Evolutionary conservation across 768 basidiomycete species (phyloP), one percentile per base, ranked within the genome.

Genomic region (Pulveroboletus ravenelii): DNA sequence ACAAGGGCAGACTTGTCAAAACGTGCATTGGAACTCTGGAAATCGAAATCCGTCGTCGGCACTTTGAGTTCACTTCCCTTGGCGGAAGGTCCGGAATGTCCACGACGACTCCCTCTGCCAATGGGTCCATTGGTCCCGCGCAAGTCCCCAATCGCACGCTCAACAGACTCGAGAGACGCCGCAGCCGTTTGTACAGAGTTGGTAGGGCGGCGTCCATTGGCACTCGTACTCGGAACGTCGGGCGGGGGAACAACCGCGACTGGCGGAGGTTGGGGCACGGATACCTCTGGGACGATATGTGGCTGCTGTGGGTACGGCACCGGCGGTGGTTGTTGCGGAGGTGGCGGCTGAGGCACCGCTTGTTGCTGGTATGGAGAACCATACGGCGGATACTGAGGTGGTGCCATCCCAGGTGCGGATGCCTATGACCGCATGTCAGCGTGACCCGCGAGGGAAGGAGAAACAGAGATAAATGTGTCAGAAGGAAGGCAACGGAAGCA

Each of bases 1-100:
- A 66, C 71, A 35, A 82, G 50, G 13, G 84, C 78, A 10, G 79
- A 71, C 66, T 92, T 91, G 71, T 91, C 87, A 58, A 93, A 93
- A 46, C 81, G 81, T 3, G 85, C 85, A 57, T 92, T 93, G 48
- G 80, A 79, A 49, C 75, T 76, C 64, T 79, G 72, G 65, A 93
- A 93, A 70, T 93, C 90, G 62, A 92, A 93, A 64, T 92, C 90
- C 0, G 82, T 82, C 1, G 74, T 64, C 0, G 89, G 90, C 1
- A 92, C 85, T 31, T 70, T 69, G n/a, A 78, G 50, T 18, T 76
- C 74, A 17, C 56, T 63, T 2, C 62, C 55, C 59, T 74, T 73
- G 37, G 27, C 38, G 2, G 41, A 65, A 57, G 48, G 41, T 41
- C 57, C 61, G 10, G 62, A 65, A 42, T 60, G 59, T 18, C 62